These are phyloP conservation scores for Singerocomus rubriflavus DNA, from an alignment of 1,284 basidiomycete genomes.

Conservation along the genomic window DNA sequence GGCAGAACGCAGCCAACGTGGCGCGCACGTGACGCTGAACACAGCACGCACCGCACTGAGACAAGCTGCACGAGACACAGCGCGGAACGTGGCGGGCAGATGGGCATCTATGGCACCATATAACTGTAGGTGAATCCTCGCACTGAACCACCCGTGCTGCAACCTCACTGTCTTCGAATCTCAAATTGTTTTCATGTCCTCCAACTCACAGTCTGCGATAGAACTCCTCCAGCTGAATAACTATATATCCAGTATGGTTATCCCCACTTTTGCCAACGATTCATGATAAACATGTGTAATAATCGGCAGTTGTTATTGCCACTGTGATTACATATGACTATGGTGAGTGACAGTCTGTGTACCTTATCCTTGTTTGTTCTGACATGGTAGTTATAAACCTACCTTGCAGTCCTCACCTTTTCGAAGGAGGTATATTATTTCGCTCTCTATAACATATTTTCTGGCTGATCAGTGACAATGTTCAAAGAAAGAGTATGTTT, in stretches of 20 bases:
- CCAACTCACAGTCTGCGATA: neutral
- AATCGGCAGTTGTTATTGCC: neutral
- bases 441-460: neutral
- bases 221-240: neutral
- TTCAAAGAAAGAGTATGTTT: conserved; percentile 1
- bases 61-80: too few species aligned
- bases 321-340: conserved; percentile 11
- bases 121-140: too few species aligned
- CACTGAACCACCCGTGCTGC: too few species aligned
- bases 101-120: too few species aligned
- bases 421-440: conserved; percentile 1
- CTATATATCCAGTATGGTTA: conserved; percentile 1
- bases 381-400: neutral
- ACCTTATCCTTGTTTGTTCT: neutral
- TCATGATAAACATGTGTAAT: neutral
- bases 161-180: too few species aligned
- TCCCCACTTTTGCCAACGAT: too few species aligned
- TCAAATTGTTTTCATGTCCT: conserved; percentile 1
- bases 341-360: neutral
- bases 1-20: too few species aligned
- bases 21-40: too few species aligned
- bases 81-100: too few species aligned
- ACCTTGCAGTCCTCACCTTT: conserved; percentile 2
- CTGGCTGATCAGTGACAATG: neutral
- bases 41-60: too few species aligned